phyloP scores from a whole-genome alignment of 2,329 filamentous ascomycete genomes.

The Metarhizium guizhouense region DNA sequence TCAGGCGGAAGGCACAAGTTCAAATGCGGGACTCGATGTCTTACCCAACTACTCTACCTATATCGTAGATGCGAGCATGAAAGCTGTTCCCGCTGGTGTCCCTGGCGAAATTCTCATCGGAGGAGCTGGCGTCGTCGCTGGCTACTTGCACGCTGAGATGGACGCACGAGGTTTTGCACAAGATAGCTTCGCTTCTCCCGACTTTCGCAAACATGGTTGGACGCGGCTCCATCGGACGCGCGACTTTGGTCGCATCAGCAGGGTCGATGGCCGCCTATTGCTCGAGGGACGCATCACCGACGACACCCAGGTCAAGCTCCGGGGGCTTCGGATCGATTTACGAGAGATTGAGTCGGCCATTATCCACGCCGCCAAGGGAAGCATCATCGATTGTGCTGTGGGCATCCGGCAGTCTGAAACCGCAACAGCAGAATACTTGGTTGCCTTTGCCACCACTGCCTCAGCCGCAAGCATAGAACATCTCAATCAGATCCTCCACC shows the following conservation, averaged over 20 bases:
- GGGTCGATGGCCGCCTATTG: constrained; percentile 22
- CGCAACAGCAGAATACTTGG: neutral
- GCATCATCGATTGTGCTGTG: constrained; percentile 11
- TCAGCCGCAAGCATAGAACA: neutral
- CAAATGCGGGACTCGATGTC: neutral
- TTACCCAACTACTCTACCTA: constrained; percentile 18
- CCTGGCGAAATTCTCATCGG: constrained; percentile 10
- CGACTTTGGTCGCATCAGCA: constrained; percentile 25
- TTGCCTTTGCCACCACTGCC: constrained; percentile 2
- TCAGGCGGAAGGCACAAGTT: constrained; percentile 30
- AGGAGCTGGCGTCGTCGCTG: constrained; percentile 29
- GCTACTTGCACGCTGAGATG: constrained; percentile 25
- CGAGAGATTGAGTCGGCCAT: constrained; percentile 25
- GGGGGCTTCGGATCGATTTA: constrained; percentile 36
- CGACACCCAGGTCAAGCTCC: constrained; percentile 37
- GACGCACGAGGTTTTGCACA: constrained; percentile 5
- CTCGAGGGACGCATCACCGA: constrained; percentile 29
- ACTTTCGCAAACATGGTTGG: constrained; percentile 5
- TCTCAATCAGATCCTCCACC: neutral
- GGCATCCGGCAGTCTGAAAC: constrained; percentile 5
- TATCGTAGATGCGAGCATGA: constrained; percentile 17
- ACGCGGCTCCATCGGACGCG: constrained; percentile 14
- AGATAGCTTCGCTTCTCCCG: constrained; percentile 7
- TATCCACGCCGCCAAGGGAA: constrained; percentile 10
- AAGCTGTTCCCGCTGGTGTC: constrained; percentile 9